Percentiles rank a stretch among this genome's conserved stretches.
phyloP scores from a whole-genome alignment of 768 basidiomycete species.

The Clitopilus passeckerianus region DNA sequence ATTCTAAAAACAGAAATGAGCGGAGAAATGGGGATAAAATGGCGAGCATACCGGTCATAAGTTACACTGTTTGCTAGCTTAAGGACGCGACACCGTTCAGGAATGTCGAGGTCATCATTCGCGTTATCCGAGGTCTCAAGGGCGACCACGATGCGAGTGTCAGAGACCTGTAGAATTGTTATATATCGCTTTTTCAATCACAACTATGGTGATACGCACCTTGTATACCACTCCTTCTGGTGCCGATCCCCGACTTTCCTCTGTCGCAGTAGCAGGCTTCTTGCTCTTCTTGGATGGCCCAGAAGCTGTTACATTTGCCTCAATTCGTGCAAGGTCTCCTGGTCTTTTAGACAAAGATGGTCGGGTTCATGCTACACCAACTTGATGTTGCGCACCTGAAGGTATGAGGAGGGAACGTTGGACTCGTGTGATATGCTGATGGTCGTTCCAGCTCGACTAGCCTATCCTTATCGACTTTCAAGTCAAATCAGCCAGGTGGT shows the following conservation, averaged over 20 bases:
- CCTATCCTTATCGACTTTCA: slow-evolving; percentile 41
- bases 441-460: slow-evolving; percentile 85
- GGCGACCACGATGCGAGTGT: slow-evolving; percentile 77
- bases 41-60: slow-evolving; percentile 61
- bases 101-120: slow-evolving; percentile 68
- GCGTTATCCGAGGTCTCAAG: slow-evolving; percentile 58
- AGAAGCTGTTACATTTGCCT: slow-evolving; percentile 53
- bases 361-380: too few relatives aligned
- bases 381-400: slow-evolving; percentile 49
- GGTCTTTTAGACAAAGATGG: slow-evolving; percentile 41
- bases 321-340: slow-evolving; percentile 86
- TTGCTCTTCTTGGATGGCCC: slow-evolving; percentile 39
- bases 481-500: not conserved
- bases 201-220: slow-evolving; percentile 26
- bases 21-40: not conserved
- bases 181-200: not conserved
- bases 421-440: slow-evolving; percentile 67
- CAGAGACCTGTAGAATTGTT: slow-evolving; percentile 53
- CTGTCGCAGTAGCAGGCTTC: slow-evolving; percentile 20
- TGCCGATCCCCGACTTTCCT: slow-evolving; percentile 33
- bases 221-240: slow-evolving; percentile 87
- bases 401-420: slow-evolving; percentile 79
- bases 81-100: slow-evolving; percentile 78
- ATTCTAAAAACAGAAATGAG: slow-evolving; percentile 46
- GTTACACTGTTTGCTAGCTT: slow-evolving; percentile 93